Evolutionary conservation across 1,139 yeast genomes (phyloP).

Genomic region (Nadsonia starkeyi-henricii): DNA sequence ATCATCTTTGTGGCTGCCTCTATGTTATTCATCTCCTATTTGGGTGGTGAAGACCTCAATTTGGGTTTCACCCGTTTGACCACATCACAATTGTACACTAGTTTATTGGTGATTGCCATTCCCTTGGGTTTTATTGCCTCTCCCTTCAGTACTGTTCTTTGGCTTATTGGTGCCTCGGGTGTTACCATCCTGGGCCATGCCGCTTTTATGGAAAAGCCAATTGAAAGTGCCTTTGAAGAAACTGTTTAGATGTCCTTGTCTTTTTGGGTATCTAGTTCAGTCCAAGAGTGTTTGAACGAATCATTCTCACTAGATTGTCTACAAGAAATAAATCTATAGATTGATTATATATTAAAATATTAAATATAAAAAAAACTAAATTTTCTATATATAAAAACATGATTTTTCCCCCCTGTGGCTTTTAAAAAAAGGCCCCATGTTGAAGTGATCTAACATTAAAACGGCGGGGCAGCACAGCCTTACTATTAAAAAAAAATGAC

Average conservation of each 20-base stretch:
- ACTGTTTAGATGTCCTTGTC: too few species aligned
- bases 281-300: too few species aligned
- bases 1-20: slow-evolving; percentile 48
- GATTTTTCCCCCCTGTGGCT: too few species aligned
- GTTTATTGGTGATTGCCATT: slow-evolving; percentile 48
- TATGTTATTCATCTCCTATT: slow-evolving; percentile 58
- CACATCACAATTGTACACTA: slow-evolving; percentile 81
- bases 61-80: slow-evolving; percentile 33
- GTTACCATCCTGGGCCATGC: slow-evolving; percentile 87
- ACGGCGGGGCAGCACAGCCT: too few species aligned
- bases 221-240: slow-evolving; percentile 91
- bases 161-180: slow-evolving; percentile 93
- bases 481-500: too few species aligned
- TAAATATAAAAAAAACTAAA: not conserved
- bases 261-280: too few species aligned
- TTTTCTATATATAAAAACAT: too few species aligned
- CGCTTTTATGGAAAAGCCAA: slow-evolving; percentile 89
- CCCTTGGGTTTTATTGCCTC: slow-evolving; percentile 90
- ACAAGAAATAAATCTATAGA: not conserved
- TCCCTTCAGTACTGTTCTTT: slow-evolving; percentile 84
- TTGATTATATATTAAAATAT: not conserved
- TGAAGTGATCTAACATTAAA: too few species aligned
- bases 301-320: not conserved
- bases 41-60: slow-evolving; percentile 72
- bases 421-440: too few species aligned